These are phyloP conservation scores for Diaporthe vaccinii DNA, from an alignment of 2,329 filamentous ascomycete species.

Conservation along the genomic window DNA sequence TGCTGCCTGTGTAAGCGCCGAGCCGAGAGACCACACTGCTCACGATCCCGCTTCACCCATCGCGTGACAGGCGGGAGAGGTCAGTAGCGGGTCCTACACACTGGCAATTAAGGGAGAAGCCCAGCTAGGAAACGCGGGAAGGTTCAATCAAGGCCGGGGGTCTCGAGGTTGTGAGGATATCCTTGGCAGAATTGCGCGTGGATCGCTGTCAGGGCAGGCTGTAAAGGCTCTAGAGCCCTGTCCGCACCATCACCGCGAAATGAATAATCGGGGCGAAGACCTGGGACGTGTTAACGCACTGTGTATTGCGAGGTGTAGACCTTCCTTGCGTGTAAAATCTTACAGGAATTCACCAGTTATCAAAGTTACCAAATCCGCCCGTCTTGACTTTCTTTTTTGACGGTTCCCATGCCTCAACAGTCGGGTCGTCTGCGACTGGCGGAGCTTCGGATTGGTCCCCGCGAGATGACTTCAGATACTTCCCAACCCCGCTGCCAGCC, in stretches of 20 bases:
- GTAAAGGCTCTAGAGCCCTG: not conserved
- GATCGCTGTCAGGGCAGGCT: not conserved
- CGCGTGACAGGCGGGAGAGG: not conserved
- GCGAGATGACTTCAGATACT: conserved; percentile 80
- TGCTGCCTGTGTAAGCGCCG: conserved; percentile 21
- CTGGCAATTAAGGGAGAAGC: not conserved
- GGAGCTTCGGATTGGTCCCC: conserved; percentile 44
- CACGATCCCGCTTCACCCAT: not conserved
- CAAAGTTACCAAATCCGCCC: conserved; percentile 94
- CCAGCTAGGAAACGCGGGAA: not conserved
- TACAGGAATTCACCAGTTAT: conserved; percentile 76
- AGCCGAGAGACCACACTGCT: not conserved
- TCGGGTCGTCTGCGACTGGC: conserved; percentile 62
- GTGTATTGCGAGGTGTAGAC: conserved; percentile 8
- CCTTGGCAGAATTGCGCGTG: not conserved
- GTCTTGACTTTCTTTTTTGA: conserved; percentile 84
- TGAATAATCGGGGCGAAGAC: not conserved
- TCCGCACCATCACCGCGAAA: not conserved
- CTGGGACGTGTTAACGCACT: conserved; percentile 34
- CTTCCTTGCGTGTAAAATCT: conserved; percentile 35
- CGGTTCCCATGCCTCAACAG: conserved; percentile 78
- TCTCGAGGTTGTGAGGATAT: not conserved
- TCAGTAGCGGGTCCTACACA: not conserved
- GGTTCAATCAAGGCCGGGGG: not conserved
- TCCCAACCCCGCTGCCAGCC: conserved; percentile 72